phyloP scores from a whole-genome alignment of 148 eudicot genomes.

The Persicaria maculosa region DNA sequence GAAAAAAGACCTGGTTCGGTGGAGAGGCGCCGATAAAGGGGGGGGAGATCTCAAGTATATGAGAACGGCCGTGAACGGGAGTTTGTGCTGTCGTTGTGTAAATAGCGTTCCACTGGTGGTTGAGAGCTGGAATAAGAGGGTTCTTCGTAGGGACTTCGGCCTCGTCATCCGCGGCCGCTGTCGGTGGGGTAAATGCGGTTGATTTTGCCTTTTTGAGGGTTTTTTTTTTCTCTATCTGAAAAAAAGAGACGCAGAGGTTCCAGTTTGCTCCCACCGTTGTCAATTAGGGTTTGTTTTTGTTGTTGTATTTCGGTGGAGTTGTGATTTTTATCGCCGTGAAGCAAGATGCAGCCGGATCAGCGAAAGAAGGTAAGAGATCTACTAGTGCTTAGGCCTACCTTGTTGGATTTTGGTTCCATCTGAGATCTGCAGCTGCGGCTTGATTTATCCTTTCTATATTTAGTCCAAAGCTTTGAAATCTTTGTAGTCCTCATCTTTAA shows the following conservation, averaged over 20 bases:
- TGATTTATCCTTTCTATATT: no score
- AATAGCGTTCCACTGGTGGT: conserved; percentile 10
- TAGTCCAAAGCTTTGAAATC: neutral
- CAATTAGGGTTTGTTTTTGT: conserved; percentile 1
- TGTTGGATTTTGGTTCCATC: neutral
- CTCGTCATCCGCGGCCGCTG: conserved; percentile 24
- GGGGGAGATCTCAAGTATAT: conserved; percentile 13
- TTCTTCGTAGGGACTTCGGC: conserved; percentile 19
- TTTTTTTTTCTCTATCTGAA: neutral
- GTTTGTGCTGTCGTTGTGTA: conserved; percentile 8
- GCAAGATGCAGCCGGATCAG: conserved; percentile 62
- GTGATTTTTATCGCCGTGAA: neutral
- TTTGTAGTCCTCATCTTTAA: neutral
- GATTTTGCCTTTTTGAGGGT: conserved; percentile 16
- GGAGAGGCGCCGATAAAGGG: neutral
- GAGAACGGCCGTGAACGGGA: conserved; percentile 22
- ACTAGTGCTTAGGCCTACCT: conserved; percentile 10
- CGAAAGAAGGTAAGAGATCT: conserved; percentile 44
- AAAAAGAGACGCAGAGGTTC: neutral
- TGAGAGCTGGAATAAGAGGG: conserved; percentile 15
- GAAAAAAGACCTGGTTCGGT: neutral
- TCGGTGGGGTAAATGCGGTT: conserved; percentile 50
- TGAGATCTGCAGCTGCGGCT: neutral
- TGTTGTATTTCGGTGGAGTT: neutral
- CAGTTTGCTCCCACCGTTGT: neutral